Evolutionary conservation across 495 filamentous ascomycete genomes (phyloP), one percentile per base, ranked within the genome.

Genomic region (Aspergillus carlsbadensis): DNA sequence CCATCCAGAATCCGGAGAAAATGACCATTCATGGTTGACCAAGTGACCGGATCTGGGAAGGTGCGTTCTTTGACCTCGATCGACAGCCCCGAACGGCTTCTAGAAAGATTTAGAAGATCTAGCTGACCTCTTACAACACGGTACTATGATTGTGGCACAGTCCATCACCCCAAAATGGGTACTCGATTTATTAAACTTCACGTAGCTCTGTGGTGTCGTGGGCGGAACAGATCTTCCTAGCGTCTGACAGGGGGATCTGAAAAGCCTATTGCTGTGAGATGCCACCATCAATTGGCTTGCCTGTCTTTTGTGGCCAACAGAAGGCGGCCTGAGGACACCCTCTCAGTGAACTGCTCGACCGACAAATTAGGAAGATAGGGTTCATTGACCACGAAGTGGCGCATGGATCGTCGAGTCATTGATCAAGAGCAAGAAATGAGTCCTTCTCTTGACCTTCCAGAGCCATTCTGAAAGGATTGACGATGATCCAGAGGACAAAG

Each of bases 401-500:
- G 43, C 36, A 36, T 22, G 31, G 17, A 49, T 33, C 3, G 15
- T 36, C 31, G 21, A 21, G 15, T 18, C 43, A 10, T 43, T 24
- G 20, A 35, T 29, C 6, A 10, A 43, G 20, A 35, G 42, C 21
- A 51, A 45, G 51, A 22, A 47, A 52, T 52, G 41, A 54, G 37
- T 52, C 47, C 52, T 51, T 33, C 41, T 34, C 15, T 62, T 46
- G 18, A 47, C 33, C 26, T 52, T 56, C 39, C 35, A 48, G 13
- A 29, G 17, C 49, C 49, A 41, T 60, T 56, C 47, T 15, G 52
- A 52, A 33, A 15, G 21, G 42, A 40, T 36, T 15, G 22, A 42
- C 24, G 46, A 24, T 24, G 31, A 37, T 20, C 43, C 39, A 22
- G 50, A 17, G 21, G 18, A 60, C 58, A 60, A 60, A 60, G 58